Evolutionary conservation across 2,329 filamentous ascomycete genomes (phyloP), one percentile per base, ranked within the genome.

Genomic region (Beauveria varroae): DNA sequence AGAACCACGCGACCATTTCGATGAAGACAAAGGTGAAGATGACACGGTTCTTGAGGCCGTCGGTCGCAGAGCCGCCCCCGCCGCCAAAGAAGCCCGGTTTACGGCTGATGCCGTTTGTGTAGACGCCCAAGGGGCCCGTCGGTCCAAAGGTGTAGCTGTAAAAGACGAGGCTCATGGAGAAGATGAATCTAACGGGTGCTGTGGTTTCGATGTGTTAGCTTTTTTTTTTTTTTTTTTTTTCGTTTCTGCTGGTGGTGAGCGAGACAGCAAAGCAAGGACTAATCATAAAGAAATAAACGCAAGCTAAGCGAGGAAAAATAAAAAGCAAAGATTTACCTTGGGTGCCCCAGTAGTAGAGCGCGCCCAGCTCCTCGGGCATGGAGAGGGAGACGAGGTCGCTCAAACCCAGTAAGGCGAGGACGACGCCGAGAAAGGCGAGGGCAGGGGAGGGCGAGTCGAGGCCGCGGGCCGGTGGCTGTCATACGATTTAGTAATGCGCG

Each of bases 1-100:
- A 96, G 74, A 96, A 92, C 91, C 92, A 96, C 64, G 83, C 82
- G 66, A 91, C 79, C 72, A 91, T 84, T 78, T 97, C 93, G 70
- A 96, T 70, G 68, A 96, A 95, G 9, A 86, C 86, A 74, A 91
- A 95, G 0, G 89, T 86, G 71, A 97, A 96, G 46, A 96, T 85
- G 46, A 96, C 78, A 56, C 91, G 84, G 71, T 96, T 96, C 77
- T 93, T 91, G 68, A 96, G 74, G 26, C 84, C 82, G 64, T 92
- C 87, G 55, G 85, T 79, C 64, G 75, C 86, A 81, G 74, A 81
- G 70, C 72, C 68, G 54, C 72, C 55, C 40, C 75, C 72, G 57
- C 71, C 65, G 14, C 49, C 50, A 49, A 49, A 63, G 64, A 77
- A 76, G 30, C 68, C 62, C 16, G 73, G 71, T 61, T 74, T 76